phyloP scores from a whole-genome alignment of 495 filamentous ascomycete species.

The Aspergillus sparsus region DNA sequence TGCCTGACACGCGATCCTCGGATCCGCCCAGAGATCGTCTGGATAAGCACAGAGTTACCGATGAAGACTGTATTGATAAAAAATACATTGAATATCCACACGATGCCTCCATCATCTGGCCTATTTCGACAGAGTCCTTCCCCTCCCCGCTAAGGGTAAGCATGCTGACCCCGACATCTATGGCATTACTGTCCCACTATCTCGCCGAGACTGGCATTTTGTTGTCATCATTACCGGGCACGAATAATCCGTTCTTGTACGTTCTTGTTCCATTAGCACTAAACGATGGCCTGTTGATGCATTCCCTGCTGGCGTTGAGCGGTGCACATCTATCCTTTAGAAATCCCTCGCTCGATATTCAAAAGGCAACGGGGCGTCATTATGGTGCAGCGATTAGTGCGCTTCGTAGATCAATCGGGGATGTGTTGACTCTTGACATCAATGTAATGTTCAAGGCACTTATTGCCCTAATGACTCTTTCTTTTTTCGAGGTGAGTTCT shows the following conservation, averaged over 20 bases:
- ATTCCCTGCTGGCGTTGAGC: conserved; percentile 10
- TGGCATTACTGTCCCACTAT: conserved; percentile 7
- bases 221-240: conserved; percentile 1
- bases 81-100: background rate
- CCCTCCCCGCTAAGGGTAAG: background rate
- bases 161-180: conserved; percentile 1
- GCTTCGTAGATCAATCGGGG: background rate
- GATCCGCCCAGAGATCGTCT: background rate
- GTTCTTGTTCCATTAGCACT: conserved; percentile 5
- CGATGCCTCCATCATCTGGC: background rate
- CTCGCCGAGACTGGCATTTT: background rate
- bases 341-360: conserved; percentile 2
- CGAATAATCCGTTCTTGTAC: conserved; percentile 1
- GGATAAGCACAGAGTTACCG: background rate
- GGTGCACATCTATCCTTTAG: conserved; percentile 6
- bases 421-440: background rate
- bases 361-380: conserved; percentile 3
- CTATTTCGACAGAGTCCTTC: background rate
- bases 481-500: conserved; percentile 1
- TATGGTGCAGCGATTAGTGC: conserved; percentile 4
- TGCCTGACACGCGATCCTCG: background rate
- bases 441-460: background rate
- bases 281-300: conserved; percentile 13
- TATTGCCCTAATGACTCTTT: conserved; percentile 1
- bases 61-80: background rate